Base-by-base conservation (phyloP, 768 basidiomycete genomes). In the Lentinula lateritia region DNA sequence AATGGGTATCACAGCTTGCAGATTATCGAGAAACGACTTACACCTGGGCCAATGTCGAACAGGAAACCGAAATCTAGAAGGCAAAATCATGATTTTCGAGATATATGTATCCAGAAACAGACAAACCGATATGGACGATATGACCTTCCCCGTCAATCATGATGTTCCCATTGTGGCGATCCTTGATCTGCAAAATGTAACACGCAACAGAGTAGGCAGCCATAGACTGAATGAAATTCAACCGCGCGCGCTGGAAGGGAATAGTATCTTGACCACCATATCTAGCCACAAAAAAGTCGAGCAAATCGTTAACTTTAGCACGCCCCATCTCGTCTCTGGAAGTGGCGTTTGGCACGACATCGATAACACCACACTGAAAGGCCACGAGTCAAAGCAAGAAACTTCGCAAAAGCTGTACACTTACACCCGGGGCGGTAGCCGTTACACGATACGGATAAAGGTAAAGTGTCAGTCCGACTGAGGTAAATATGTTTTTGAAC, bases 281-380 rank as follows among this genome's bases (percentile, higher is more conserved):
- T 72, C 90, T 95, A 38, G 92, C 85, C 28, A 93, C 80, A 74
- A 98, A 99, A 78, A 98, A 99, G 66, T 90, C 90, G 38, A 92
- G 82, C 18, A 99, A 81, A 70, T 99, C 95, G 66, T 98, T 98
- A 70, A 98, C 92, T 76, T 98, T 98, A 36, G 94, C 93, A 38
- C 97, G 86, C 36, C 97, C 97, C 97, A 99, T 98, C 77, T 99
- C 97, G 71, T 99, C 97, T 59, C 97, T 85, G 0, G 97, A 98
- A 0, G 97, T 99, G 0, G 97, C 87, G 70, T 98, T 94, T 0
- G 97, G 96, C 3, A 99, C 94, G 43, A 98, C 97, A 65, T 99
- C 97, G 63, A 99, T 98, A 56, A 99, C 93, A 52, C 97, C 97
- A 64, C 93, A 96, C 96, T 98, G 63, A 5, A 63, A 9, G 55